These are phyloP conservation scores for Lolium multiflorum DNA, from an alignment of 176 grass and related monocot species.

Conservation along the genomic window DNA sequence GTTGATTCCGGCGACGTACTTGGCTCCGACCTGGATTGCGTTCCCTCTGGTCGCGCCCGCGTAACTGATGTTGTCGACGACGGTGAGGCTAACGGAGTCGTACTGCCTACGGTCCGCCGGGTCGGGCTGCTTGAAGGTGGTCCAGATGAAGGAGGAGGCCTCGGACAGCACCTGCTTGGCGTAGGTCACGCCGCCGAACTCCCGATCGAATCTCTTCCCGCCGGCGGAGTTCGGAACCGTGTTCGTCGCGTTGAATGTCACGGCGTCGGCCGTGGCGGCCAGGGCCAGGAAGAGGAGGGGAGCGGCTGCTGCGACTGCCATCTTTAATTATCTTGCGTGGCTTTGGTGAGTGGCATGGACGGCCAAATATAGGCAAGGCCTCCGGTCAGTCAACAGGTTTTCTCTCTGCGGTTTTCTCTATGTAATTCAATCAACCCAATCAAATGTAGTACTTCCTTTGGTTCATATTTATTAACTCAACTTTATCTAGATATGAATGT, in stretches of 20 bases:
- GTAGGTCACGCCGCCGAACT: constrained; percentile 58
- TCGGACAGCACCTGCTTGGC: constrained; percentile 55
- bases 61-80: constrained; percentile 30
- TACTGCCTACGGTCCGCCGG: constrained; percentile 24
- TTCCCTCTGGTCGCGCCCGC: constrained; percentile 11
- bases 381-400: no score
- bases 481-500: no score
- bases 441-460: no score
- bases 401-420: no score
- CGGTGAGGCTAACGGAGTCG: constrained; percentile 43
- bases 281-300: not conserved
- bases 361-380: not conserved
- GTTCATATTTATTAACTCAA: no score
- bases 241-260: constrained; percentile 60
- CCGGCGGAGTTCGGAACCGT: constrained; percentile 48
- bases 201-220: constrained; percentile 56
- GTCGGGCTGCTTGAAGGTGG: constrained; percentile 39
- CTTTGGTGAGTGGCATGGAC: not conserved
- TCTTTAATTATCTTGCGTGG: constrained; percentile 35
- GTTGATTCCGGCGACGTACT: constrained; percentile 45
- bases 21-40: constrained; percentile 57
- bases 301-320: not conserved
- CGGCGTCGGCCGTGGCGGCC: constrained; percentile 19
- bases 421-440: no score
- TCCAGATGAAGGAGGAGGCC: constrained; percentile 65